These are phyloP conservation scores for Stephanodiscus triporus DNA, from an alignment of 108 stramenopile species.

Conservation along the genomic window DNA sequence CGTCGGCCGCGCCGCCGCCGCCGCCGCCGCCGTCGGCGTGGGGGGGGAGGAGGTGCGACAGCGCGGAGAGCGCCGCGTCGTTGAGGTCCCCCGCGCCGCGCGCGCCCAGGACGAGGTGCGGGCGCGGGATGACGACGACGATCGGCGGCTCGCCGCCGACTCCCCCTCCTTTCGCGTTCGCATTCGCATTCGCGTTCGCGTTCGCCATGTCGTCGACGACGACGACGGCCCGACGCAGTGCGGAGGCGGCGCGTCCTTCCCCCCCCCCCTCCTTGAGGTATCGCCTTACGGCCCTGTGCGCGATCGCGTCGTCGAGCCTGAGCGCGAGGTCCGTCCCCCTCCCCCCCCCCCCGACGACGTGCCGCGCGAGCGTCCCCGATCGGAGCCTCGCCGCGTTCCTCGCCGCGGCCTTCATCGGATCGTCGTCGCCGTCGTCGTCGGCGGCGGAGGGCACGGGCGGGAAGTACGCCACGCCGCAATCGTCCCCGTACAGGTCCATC, in stretches of 20 bases:
- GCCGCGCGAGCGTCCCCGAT: conserved; percentile 13
- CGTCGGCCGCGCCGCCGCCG: conserved; percentile 35
- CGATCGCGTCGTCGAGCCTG: conserved; percentile 49
- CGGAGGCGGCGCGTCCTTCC: too few species aligned
- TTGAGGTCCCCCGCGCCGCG: conserved; percentile 62
- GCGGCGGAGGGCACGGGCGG: conserved; percentile 45
- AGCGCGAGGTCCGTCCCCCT: conserved; percentile 31
- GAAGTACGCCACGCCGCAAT: conserved; percentile 61
- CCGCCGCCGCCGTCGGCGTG: conserved; percentile 18
- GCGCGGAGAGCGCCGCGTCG: conserved; percentile 31
- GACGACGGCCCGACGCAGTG: conserved; percentile 53
- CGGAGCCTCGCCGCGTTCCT: conserved; percentile 24
- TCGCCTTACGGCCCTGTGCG: conserved; percentile 80
- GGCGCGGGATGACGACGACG: conserved; percentile 53
- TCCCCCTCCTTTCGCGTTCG: too few species aligned
- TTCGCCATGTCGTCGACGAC: conserved; percentile 57
- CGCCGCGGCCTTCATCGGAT: conserved; percentile 23
- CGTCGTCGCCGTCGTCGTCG: conserved; percentile 44
- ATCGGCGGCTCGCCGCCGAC: too few species aligned
- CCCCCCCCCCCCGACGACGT: neutral
- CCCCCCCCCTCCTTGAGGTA: conserved; percentile 67
- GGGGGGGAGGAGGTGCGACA: conserved; percentile 3
- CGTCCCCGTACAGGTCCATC: conserved; percentile 71
- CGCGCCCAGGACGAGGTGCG: conserved; percentile 70
- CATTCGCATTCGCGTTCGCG: too few species aligned